Evolutionary conservation across 768 basidiomycete genomes (phyloP).

Genomic region (Nidularia pulvinata): DNA sequence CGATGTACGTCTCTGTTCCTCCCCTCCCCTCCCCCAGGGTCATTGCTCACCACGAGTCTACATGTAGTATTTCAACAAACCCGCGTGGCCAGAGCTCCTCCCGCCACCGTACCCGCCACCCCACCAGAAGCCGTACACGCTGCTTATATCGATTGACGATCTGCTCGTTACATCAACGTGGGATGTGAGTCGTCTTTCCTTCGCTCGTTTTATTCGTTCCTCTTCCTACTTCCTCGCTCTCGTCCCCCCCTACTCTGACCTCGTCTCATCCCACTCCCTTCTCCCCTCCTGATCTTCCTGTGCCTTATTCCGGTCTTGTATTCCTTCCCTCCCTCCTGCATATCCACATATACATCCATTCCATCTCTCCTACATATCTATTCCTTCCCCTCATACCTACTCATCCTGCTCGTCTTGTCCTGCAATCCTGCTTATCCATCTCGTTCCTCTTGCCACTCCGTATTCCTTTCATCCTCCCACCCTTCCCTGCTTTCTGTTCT

Average conservation of each 20-base stretch:
- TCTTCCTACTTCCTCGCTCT: not conserved
- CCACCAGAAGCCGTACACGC: constrained; percentile 89
- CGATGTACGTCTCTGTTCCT: constrained; percentile 46
- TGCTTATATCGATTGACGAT: constrained; percentile 90
- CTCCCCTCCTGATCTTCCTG: too few species aligned
- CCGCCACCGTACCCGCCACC: constrained; percentile 84
- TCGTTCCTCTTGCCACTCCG: too few species aligned
- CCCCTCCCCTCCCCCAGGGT: not conserved
- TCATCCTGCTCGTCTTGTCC: not conserved
- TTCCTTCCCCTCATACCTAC: too few species aligned
- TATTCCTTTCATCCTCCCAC: too few species aligned
- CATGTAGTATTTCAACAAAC: constrained; percentile 86
- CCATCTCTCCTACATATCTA: too few species aligned
- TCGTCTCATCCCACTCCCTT: too few species aligned
- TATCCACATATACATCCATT: too few species aligned
- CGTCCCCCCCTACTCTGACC: too few species aligned
- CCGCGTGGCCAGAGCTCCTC: constrained; percentile 89
- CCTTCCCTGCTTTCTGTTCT: not conserved
- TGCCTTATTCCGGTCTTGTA: too few species aligned
- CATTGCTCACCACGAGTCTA: not conserved
- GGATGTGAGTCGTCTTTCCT: constrained; percentile 70
- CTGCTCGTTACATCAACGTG: constrained; percentile 90
- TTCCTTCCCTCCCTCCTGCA: too few species aligned
- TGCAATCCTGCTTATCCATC: too few species aligned
- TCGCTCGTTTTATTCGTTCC: not conserved